These are phyloP conservation scores for Sanghuangporus sanghuang DNA, from an alignment of 1,284 basidiomycete species.

Conservation along the genomic window DNA sequence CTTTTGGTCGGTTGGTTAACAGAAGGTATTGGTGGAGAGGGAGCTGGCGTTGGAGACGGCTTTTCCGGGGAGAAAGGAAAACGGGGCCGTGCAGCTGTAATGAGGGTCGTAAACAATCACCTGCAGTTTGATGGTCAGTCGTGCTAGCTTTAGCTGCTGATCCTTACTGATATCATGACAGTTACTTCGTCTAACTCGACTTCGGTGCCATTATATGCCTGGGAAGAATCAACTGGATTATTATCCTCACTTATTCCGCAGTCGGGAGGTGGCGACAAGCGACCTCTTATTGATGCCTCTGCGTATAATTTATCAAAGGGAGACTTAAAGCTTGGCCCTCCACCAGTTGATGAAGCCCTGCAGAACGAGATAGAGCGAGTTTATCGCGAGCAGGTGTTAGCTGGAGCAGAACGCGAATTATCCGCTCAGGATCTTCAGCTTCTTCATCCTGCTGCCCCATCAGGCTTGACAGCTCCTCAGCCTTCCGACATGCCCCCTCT, in stretches of 20 bases:
- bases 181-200: constrained; percentile 70
- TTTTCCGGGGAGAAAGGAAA: constrained; percentile 79
- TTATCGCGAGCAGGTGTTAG: constrained; percentile 63
- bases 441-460: constrained; percentile 39
- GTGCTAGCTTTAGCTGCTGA: constrained; percentile 11
- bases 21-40: constrained; percentile 85
- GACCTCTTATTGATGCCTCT: constrained; percentile 46
- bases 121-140: constrained; percentile 82
- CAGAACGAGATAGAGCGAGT: constrained; percentile 74
- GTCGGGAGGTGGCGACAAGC: constrained; percentile 35
- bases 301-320: constrained; percentile 72
- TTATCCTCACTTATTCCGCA: constrained; percentile 73
- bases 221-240: constrained; percentile 82
- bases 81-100: constrained; percentile 76
- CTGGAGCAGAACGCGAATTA: constrained; percentile 54
- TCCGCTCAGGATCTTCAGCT: constrained; percentile 56
- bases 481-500: constrained; percentile 74
- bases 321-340: constrained; percentile 79
- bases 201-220: constrained; percentile 53
- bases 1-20: constrained; percentile 95
- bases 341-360: constrained; percentile 74
- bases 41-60: constrained; percentile 74
- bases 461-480: constrained; percentile 59
- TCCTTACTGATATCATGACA: constrained; percentile 27
- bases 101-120: constrained; percentile 93